phyloP scores from a whole-genome alignment of 148 eudicot genomes.

The Nepenthes gracilis region DNA sequence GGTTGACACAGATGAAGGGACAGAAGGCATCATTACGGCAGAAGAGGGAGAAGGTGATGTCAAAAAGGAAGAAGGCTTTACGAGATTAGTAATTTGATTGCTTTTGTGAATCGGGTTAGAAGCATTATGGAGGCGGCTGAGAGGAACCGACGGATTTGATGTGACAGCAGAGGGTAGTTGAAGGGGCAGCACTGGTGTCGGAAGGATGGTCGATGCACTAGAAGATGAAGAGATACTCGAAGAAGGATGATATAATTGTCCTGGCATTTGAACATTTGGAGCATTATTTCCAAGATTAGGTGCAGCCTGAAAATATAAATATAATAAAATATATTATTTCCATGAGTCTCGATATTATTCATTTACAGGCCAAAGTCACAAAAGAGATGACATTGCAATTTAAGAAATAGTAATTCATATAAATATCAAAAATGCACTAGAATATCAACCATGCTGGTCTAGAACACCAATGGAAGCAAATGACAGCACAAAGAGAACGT shows the following conservation, averaged over 20 bases:
- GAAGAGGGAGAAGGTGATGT: slow-evolving; percentile 31
- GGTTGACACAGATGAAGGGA: slow-evolving; percentile 37
- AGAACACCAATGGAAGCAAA: no score
- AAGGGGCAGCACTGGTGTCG: neutral
- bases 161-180: neutral
- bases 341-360: neutral
- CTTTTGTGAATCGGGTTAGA: slow-evolving; percentile 25
- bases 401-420: no score
- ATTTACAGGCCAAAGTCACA: neutral
- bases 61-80: slow-evolving; percentile 67
- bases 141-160: slow-evolving; percentile 27
- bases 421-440: no score
- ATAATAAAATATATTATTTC: neutral
- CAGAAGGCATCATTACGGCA: slow-evolving; percentile 23
- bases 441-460: no score
- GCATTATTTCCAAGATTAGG: slow-evolving; percentile 34
- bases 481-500: no score
- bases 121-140: slow-evolving; percentile 11
- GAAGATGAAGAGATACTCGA: neutral
- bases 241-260: slow-evolving; percentile 16
- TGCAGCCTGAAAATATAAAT: slow-evolving; percentile 33
- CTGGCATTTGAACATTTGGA: slow-evolving; percentile 20
- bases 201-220: neutral
- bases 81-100: slow-evolving; percentile 41
- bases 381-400: neutral